Evolutionary conservation across 2,329 filamentous ascomycete genomes (phyloP), one percentile per base, ranked within the genome.

Genomic region (Cladosporium sp.): DNA sequence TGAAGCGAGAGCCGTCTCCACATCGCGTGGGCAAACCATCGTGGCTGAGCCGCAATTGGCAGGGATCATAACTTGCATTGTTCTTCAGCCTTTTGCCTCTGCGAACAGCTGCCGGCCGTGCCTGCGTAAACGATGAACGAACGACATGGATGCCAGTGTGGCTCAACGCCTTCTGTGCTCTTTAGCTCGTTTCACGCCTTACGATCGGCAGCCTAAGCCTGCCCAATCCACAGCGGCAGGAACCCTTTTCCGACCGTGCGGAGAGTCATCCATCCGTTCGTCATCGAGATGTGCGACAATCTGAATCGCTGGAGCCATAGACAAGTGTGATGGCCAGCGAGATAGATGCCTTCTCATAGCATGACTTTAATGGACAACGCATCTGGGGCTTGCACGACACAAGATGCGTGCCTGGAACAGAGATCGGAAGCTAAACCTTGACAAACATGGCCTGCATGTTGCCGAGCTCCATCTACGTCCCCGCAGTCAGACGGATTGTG

Each of bases 171-270:
- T 15, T 38, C 30, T 4, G 19, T 5, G 15, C n/a, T 20, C 37
- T 28, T 19, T 42, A 42, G 37, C 51, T 25, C 37, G 38, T 54
- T 42, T 54, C 51, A 42, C 15, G 12, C 50, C 34, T 15, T 38
- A 22, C 19, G 51, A 54, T 54, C 51, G 51, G 17, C 51, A 25
- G 51, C 25, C 38, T 14, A 36, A 38, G 30, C 50, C 38, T 52
- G 17, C 50, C 34, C 36, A 52, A 28, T 34, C 50, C 37, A 30
- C 50, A 52, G 43, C 50, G 51, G 51, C 37, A 54, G 51, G 37
- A 54, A 30, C 51, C 51, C 42, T 42, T 42, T 14, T 37, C 51
- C 51, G 51, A 43, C 39, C n/a, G 22, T 42, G 25, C 51, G 51
- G 51, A 55, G 51, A 11, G 25, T 22, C n/a, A 30, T 15, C 39